phyloP scores from a whole-genome alignment of 106 monocot species.

The Phalaenopsis aphrodite region DNA sequence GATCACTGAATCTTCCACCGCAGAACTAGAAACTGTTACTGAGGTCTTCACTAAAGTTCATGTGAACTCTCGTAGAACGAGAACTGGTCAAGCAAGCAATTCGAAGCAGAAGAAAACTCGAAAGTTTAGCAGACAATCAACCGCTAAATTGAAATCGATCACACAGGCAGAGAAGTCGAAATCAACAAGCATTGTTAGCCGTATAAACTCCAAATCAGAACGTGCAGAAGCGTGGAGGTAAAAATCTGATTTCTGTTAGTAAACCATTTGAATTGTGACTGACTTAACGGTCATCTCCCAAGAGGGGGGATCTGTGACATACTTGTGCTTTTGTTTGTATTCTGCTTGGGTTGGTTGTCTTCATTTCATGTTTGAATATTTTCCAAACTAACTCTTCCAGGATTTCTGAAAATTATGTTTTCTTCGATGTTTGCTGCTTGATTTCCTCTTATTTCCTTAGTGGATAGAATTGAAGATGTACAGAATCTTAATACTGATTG shows the following conservation, averaged over 20 bases:
- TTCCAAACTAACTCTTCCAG: neutral
- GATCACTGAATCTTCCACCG: slow-evolving; percentile 12
- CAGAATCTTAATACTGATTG: neutral
- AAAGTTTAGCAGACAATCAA: slow-evolving; percentile 28
- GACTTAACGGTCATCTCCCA: slow-evolving; percentile 2
- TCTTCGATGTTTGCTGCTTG: neutral
- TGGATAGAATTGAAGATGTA: neutral
- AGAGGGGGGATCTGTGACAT: neutral
- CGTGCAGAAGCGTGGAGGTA: slow-evolving; percentile 83
- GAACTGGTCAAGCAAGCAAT: slow-evolving; percentile 17
- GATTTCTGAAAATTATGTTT: neutral
- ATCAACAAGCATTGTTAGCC: slow-evolving; percentile 55
- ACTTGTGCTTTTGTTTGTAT: neutral
- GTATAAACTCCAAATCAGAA: slow-evolving; percentile 64
- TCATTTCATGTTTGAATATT: neutral
- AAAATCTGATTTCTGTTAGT: slow-evolving; percentile 13
- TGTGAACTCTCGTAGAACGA: slow-evolving; percentile 14
- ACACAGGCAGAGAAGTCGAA: slow-evolving; percentile 38
- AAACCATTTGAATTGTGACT: neutral
- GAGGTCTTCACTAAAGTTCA: slow-evolving; percentile 3
- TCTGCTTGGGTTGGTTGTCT: neutral
- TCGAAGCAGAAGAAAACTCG: slow-evolving; percentile 27
- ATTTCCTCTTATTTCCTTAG: neutral
- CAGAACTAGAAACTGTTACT: slow-evolving; percentile 7
- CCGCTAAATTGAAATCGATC: neutral